Evolutionary conservation across 176 grass and related monocot species (phyloP), one percentile per base, ranked within the genome.

Genomic region (Zizania latifolia): DNA sequence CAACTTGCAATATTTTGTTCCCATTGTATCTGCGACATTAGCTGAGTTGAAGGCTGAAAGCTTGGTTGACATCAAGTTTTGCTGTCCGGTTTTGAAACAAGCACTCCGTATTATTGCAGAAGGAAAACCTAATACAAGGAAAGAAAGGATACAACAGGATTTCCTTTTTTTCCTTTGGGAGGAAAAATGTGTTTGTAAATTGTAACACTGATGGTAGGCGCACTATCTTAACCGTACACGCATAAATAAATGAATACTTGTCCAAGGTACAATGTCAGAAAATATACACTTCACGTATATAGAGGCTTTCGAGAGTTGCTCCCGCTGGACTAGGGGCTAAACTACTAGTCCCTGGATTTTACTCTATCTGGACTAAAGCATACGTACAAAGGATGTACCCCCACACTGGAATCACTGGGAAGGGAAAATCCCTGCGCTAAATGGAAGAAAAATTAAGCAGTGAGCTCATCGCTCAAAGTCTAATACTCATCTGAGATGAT

Each of bases 271-370:
- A 27, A 77, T 40, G 72, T 80, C 81, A 76, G 76, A 71, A 67
- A 84, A 83, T 71, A 71, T 90, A 83, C 85, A 86, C 87, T 87
- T 84, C 76, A 75, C 54, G 69, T 88, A 87, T 90, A 81, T 44
- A 80, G 36, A 77, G 43, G 80, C 73, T 83, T 27, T 58, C 9
- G 39, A 37, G 76, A 77, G 81, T 84, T 68, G 29, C 41, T 78
- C 71, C 80, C 39, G 74, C 68, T 16, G 66, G 62, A 80, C 65
- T 84, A 83, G 74, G 74, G 37, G 68, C 39, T 71, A 41, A 77
- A 77, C 72, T 77, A 77, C 84, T 65, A 81, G 70, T 44, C 70
- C 65, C 57, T 72, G 33, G 48, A 86, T 79, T 71, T 76, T 74
- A 72, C 58, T 84, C 83, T 80, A 64, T 83, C 67, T 54, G 31